Conservation (phyloP, 2,329 filamentous ascomycete species). For the Sporothrix brunneoviolacea region DNA sequence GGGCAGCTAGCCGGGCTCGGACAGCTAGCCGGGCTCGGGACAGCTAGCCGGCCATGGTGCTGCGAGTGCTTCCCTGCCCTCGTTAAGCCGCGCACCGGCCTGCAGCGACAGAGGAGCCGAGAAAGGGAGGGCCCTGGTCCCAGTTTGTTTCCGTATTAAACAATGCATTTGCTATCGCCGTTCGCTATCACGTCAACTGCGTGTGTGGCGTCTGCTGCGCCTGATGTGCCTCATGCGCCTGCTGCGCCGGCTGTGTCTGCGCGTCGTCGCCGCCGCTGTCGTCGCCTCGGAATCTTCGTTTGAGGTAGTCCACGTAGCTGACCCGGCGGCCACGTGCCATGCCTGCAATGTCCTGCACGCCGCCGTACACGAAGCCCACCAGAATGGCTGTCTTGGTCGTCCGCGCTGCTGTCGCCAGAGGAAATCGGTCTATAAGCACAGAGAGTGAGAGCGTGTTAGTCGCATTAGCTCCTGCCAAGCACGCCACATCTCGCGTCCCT, state of each 20-base stretch:
- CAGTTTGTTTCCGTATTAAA: too few relatives aligned
- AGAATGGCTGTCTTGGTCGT: constrained; percentile 75
- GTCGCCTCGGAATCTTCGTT: constrained; percentile 20
- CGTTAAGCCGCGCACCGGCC: too few relatives aligned
- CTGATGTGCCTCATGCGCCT: not conserved
- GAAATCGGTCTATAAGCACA: constrained; percentile 63
- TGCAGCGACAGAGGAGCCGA: too few relatives aligned
- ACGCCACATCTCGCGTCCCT: too few relatives aligned
- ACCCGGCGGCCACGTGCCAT: constrained; percentile 64
- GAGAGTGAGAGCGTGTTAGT: not conserved
- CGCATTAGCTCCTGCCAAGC: not conserved
- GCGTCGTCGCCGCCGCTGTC: not conserved
- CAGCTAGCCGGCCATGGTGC: too few relatives aligned
- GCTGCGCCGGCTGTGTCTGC: not conserved
- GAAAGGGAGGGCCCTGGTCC: too few relatives aligned
- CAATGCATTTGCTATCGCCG: too few relatives aligned
- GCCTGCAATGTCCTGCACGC: constrained; percentile 69
- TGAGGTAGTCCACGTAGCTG: constrained; percentile 65
- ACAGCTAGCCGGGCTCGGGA: too few relatives aligned
- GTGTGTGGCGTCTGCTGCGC: too few relatives aligned
- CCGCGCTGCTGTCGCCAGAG: constrained; percentile 65
- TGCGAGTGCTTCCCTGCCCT: too few relatives aligned
- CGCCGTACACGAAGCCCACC: constrained; percentile 72
- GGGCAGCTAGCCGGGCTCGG: too few relatives aligned
- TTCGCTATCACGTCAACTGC: too few relatives aligned